phyloP scores from a whole-genome alignment of 768 basidiomycete genomes.

The Rhizopogon roseolus region DNA sequence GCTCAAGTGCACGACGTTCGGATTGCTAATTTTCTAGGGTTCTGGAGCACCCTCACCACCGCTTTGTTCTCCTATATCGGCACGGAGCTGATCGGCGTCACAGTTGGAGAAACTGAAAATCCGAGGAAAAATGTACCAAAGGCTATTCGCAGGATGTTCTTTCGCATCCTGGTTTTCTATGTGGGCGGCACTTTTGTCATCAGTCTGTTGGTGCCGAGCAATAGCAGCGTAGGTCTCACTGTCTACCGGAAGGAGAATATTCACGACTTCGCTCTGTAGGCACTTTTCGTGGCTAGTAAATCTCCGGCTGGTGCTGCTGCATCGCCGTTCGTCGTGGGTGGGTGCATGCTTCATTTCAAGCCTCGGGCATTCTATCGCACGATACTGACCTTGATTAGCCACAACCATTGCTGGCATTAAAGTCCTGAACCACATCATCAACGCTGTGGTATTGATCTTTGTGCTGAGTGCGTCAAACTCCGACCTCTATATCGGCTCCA shows the following conservation, averaged over 20 bases:
- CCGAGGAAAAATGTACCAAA: slow-evolving; percentile 38
- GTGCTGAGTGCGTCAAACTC: slow-evolving; percentile 46
- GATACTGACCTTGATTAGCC: slow-evolving; percentile 29
- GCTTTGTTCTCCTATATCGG: slow-evolving; percentile 32
- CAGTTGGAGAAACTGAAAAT: slow-evolving; percentile 34
- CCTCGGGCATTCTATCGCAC: slow-evolving; percentile 21
- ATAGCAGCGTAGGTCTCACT: slow-evolving; percentile 25
- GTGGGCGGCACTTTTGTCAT: slow-evolving; percentile 35
- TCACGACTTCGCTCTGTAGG: slow-evolving; percentile 11
- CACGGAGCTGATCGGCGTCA: slow-evolving; percentile 35
- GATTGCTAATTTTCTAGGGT: slow-evolving; percentile 28
- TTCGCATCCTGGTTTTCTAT: slow-evolving; percentile 26
- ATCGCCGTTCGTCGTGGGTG: slow-evolving; percentile 40
- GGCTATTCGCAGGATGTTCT: slow-evolving; percentile 37
- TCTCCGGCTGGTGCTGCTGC: slow-evolving; percentile 25
- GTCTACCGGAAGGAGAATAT: slow-evolving; percentile 8
- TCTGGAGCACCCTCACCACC: slow-evolving; percentile 26
- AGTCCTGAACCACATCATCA: slow-evolving; percentile 36
- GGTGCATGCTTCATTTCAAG: slow-evolving; percentile 17
- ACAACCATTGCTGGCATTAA: slow-evolving; percentile 41
- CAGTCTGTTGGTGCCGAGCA: slow-evolving; percentile 36
- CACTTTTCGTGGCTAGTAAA: slow-evolving; percentile 21
- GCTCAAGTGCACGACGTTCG: slow-evolving; percentile 30
- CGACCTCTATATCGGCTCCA: slow-evolving; percentile 52
- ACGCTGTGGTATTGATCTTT: slow-evolving; percentile 40